Evolutionary conservation across 2,329 filamentous ascomycete genomes (phyloP).

Genomic region (Phialophora macrospora): DNA sequence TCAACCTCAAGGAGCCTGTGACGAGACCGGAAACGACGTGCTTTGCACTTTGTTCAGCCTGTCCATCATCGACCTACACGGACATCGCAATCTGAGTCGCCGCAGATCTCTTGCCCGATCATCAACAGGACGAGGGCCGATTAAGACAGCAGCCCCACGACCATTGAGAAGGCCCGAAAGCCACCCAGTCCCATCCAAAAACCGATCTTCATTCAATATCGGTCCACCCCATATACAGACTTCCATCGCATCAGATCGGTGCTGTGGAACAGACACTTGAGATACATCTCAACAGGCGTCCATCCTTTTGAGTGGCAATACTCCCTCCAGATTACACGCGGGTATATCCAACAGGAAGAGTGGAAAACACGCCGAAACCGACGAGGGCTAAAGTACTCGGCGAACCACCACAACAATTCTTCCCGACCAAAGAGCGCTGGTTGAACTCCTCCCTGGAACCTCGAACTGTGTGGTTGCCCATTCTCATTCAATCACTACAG

Average conservation of each 20-base stretch:
- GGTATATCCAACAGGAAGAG: neutral
- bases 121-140: conserved; percentile 9
- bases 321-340: neutral
- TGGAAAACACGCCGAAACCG: neutral
- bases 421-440: neutral
- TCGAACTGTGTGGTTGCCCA: neutral
- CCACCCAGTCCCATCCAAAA: conserved; percentile 12
- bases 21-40: neutral
- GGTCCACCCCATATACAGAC: conserved; percentile 13
- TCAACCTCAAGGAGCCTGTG: neutral
- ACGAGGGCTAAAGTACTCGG: neutral
- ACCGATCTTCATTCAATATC: conserved; percentile 26
- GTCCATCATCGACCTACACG: neutral
- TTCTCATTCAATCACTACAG: neutral
- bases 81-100: conserved; percentile 17
- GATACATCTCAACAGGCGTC: neutral
- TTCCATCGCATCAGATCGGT: neutral
- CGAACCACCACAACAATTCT: neutral
- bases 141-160: conserved; percentile 25
- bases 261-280: neutral
- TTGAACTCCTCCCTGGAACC: neutral
- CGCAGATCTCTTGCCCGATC: conserved; percentile 29
- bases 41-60: neutral
- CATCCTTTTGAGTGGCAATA: neutral
- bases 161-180: conserved; percentile 27